A percentile compares a stretch with the other conserved stretches of the same genome.
phyloP scores from a whole-genome alignment of 495 filamentous ascomycete genomes.

The Lophium mytilinum region DNA sequence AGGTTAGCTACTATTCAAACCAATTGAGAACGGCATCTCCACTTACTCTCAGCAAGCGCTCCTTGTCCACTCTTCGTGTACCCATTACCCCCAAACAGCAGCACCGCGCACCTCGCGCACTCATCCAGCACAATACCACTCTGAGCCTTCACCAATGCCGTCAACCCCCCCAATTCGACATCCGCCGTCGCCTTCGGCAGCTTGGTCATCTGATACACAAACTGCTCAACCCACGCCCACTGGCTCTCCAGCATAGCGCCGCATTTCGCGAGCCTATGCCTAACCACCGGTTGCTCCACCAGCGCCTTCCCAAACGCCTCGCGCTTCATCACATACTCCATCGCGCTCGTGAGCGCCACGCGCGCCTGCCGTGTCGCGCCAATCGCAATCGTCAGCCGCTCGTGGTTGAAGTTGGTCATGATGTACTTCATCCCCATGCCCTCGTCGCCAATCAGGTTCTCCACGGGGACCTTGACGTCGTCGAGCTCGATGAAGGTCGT shows the following conservation, averaged over 20 bases:
- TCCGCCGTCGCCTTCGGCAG: constrained; percentile 57
- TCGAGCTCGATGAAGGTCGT: constrained; percentile 73
- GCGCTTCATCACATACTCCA: constrained; percentile 60
- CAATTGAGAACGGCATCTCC: neutral
- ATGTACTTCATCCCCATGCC: constrained; percentile 65
- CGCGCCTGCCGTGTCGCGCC: constrained; percentile 53
- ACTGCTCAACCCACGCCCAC: constrained; percentile 68
- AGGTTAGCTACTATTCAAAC: neutral
- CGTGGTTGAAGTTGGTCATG: constrained; percentile 83
- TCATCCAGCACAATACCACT: constrained; percentile 60
- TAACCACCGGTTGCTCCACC: constrained; percentile 65
- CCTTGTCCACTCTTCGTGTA: constrained; percentile 61
- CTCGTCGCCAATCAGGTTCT: constrained; percentile 63
- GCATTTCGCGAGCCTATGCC: constrained; percentile 61
- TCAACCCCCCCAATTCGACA: constrained; percentile 57
- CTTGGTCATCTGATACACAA: constrained; percentile 60
- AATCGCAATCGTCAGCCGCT: constrained; percentile 59
- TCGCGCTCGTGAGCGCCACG: constrained; percentile 56
- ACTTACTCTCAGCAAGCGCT: constrained; percentile 58
- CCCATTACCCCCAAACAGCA: constrained; percentile 68
- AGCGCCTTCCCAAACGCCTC: constrained; percentile 70
- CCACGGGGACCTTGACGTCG: constrained; percentile 59
- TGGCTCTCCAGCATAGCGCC: constrained; percentile 61
- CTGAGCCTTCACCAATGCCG: constrained; percentile 63
- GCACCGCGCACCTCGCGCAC: constrained; percentile 57